Percentiles rank a stretch among this genome's conserved stretches.
phyloP scores from a whole-genome alignment of 2,329 filamentous ascomycete species.

The Beauveria pseudobassiana region DNA sequence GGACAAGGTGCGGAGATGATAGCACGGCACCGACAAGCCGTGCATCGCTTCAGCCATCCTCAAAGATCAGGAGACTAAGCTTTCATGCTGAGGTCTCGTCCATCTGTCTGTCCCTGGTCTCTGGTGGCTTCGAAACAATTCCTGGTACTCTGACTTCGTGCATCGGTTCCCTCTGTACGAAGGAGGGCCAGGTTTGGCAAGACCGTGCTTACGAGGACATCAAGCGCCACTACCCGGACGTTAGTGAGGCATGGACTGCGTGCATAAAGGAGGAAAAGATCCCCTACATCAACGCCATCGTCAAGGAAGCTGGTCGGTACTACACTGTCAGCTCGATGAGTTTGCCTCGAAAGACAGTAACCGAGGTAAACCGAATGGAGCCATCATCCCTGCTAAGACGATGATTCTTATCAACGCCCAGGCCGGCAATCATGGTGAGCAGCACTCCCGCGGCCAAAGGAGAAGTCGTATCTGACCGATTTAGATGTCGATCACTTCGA shows the following conservation, averaged over 20 bases:
- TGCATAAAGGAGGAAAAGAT: constrained; percentile 38
- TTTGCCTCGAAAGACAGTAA: constrained; percentile 42
- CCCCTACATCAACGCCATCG: constrained; percentile 39
- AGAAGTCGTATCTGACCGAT: not conserved
- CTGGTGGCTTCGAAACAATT: constrained; percentile 47
- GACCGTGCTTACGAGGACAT: constrained; percentile 46
- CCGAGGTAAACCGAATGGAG: constrained; percentile 42
- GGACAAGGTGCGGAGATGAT: constrained; percentile 45
- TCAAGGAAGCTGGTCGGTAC: constrained; percentile 45
- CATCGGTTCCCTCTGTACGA: constrained; percentile 40
- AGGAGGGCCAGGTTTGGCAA: constrained; percentile 41
- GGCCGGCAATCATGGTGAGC: constrained; percentile 42
- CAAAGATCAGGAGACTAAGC: constrained; percentile 45
- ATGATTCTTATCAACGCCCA: constrained; percentile 50
- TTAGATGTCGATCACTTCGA: not conserved
- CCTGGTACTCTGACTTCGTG: constrained; percentile 44
- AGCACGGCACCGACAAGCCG: constrained; percentile 41
- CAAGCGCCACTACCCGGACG: constrained; percentile 36
- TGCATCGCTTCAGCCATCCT: constrained; percentile 47
- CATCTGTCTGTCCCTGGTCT: constrained; percentile 45
- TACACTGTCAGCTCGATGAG: constrained; percentile 48
- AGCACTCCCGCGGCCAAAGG: constrained; percentile 11
- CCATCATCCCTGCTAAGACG: constrained; percentile 41
- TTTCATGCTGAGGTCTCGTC: constrained; percentile 43
- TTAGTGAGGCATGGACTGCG: constrained; percentile 38